Evolutionary conservation across 805 yeast species (phyloP).

Genomic region (Nakazawaea anatomiae): DNA sequence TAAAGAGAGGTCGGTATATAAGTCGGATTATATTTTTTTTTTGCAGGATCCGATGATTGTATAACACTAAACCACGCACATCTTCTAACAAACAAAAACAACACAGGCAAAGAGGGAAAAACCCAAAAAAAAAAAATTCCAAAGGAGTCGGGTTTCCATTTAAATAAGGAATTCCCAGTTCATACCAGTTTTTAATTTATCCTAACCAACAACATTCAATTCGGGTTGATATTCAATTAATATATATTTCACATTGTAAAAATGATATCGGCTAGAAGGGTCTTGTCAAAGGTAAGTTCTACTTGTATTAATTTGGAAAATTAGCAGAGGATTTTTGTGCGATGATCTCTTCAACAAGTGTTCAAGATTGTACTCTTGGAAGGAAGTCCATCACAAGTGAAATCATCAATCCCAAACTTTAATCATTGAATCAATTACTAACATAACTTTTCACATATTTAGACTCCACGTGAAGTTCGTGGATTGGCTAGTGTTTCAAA

Average conservation of each 20-base stretch:
- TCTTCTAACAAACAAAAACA: neutral
- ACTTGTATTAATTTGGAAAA: neutral
- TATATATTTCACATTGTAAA: neutral
- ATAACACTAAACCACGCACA: neutral
- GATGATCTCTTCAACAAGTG: neutral
- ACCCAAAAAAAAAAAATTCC: neutral
- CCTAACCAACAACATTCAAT: neutral
- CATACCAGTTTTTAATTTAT: neutral
- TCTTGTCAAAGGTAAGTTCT: conserved; percentile 2
- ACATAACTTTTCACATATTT: neutral
- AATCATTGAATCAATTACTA: neutral
- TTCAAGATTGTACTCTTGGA: no score
- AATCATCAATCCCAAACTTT: neutral
- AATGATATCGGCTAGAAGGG: conserved; percentile 9
- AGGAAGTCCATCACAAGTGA: neutral
- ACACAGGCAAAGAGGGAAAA: no score
- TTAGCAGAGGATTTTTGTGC: neutral
- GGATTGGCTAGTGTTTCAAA: conserved; percentile 46
- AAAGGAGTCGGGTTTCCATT: neutral
- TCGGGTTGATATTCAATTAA: neutral
- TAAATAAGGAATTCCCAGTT: neutral
- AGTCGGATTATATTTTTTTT: neutral
- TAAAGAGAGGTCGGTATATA: neutral
- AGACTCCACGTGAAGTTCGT: conserved; percentile 26
- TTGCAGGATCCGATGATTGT: neutral